A percentile compares a stretch with the other conserved stretches of the same genome.
Evolutionary conservation across 768 basidiomycete genomes (phyloP).

Genomic region (Leucosporidium yakuticum): DNA sequence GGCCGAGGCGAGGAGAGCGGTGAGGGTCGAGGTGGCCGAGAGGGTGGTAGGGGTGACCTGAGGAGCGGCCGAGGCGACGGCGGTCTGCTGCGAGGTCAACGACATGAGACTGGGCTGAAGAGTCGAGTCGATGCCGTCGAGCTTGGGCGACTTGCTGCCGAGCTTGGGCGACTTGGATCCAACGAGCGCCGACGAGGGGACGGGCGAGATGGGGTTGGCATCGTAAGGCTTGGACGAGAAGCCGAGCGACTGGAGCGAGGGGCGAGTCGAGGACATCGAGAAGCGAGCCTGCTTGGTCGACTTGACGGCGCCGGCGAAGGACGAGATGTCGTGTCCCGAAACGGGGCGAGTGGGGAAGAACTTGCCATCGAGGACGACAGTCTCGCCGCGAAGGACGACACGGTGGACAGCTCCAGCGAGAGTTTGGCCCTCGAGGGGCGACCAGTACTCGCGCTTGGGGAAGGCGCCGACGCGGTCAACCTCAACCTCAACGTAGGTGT

Average conservation of each 20-base stretch:
- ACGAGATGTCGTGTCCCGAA: conserved; percentile 42
- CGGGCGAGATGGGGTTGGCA: conserved; percentile 27
- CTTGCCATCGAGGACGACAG: conserved; percentile 77
- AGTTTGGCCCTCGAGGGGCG: conserved; percentile 60
- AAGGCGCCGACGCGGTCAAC: conserved; percentile 67
- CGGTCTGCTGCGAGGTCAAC: conserved; percentile 22
- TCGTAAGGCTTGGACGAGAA: conserved; percentile 30
- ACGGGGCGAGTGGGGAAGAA: conserved; percentile 49
- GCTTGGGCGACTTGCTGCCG: conserved; percentile 32
- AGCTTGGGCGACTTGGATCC: conserved; percentile 36
- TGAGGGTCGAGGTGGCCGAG: conserved; percentile 18
- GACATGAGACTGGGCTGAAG: conserved; percentile 37
- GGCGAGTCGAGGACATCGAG: conserved; percentile 41
- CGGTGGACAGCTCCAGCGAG: conserved; percentile 77
- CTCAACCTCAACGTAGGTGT: conserved; percentile 89
- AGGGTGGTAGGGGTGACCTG: neutral
- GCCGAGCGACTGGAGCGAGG: conserved; percentile 33
- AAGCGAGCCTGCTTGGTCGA: conserved; percentile 41
- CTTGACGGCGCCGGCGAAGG: conserved; percentile 30
- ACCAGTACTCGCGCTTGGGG: conserved; percentile 57
- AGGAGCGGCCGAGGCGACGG: neutral
- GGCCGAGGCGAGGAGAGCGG: conserved; percentile 18
- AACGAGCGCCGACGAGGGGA: conserved; percentile 41
- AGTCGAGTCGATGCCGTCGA: conserved; percentile 25
- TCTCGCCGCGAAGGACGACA: conserved; percentile 82